Percentiles rank a stretch among this genome's conserved stretches.
These are phyloP conservation scores for Solanum dulcamara DNA, from an alignment of 257 asterid species.

Conservation along the genomic window DNA sequence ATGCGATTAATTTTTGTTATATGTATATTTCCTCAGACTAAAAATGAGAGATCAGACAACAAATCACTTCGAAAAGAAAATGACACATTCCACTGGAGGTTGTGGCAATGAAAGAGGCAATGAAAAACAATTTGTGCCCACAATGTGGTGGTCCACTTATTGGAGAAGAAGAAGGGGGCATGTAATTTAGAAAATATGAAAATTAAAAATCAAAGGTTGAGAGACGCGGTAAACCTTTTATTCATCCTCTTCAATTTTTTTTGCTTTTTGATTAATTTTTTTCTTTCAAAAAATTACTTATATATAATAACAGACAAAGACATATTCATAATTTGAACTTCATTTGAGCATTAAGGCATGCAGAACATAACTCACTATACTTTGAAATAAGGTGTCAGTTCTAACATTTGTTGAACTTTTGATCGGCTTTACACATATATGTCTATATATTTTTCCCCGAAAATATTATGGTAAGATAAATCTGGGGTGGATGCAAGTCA, in stretches of 20 bases:
- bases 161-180: slow-evolving; percentile 31
- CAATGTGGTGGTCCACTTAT: slow-evolving; percentile 22
- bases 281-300: not conserved
- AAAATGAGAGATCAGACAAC: slow-evolving; percentile 39
- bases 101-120: slow-evolving; percentile 36
- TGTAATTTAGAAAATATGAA: not conserved
- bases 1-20: not conserved
- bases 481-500: too few species aligned
- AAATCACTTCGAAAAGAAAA: slow-evolving; percentile 34
- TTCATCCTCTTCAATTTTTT: not conserved
- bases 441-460: too few species aligned
- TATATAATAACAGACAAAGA: not conserved
- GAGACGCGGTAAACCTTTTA: not conserved
- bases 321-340: not conserved
- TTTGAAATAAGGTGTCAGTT: not conserved
- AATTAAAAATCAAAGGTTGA: not conserved
- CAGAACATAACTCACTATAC: not conserved
- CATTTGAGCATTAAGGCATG: not conserved
- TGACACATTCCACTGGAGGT: slow-evolving; percentile 37
- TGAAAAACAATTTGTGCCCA: slow-evolving; percentile 21
- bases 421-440: too few species aligned
- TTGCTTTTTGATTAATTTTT: not conserved
- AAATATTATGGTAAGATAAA: not conserved
- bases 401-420: not conserved
- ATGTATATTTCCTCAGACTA: slow-evolving; percentile 24